Evolutionary conservation across 75 land plant species (phyloP), one percentile per base, ranked within the genome.

Genomic region (Pinus albicaulis): DNA sequence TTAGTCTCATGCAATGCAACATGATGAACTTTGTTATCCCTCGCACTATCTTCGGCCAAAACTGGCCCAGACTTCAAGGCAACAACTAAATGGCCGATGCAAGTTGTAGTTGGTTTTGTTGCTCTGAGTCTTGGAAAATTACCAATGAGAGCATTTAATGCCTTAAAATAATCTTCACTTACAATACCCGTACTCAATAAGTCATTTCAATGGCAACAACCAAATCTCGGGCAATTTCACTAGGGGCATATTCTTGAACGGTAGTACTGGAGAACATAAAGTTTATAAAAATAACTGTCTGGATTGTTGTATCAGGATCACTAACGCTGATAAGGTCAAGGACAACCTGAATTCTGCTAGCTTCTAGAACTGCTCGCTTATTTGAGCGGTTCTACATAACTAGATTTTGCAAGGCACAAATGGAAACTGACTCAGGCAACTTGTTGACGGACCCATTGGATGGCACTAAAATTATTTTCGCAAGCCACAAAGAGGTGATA

Each of bases 321-420:
- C 98, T 89, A 0, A 92, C 83, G 52, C 82, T 83, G 34, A 96
- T 86, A 63, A 96, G 76, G 79, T 96, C 99, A 76, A 95, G 86
- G 44, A 96, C 83, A 66, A 96, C 93, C 71, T 96, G 99, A 70
- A 96, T 90, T 22, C 99, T 98, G 57, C 99, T 95, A 78, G 99
- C 94, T 79, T 96, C 99, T 52, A 98, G 98, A 56, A 96, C 99
- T 75, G 99, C 99, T 57, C 99, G 89, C 86, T 92, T 96, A 82
- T 96, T 96, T 62, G 99, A 90, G 15, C 98, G 87, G 77, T 98
- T 96, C 81, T 87, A 88, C 89, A 90, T 88, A 17, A 96, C 98
- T 73, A 96, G 92, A 75, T 96, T 96, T 81, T 96, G 99, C 82
- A 96, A 74, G 5, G 99, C 95, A 85, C 99, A 94, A 23, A 96